A percentile compares a stretch with the other conserved stretches of the same genome.
These are phyloP conservation scores for Drechslerella stenobrocha DNA, from an alignment of 2,329 filamentous ascomycete genomes.

Conservation along the genomic window DNA sequence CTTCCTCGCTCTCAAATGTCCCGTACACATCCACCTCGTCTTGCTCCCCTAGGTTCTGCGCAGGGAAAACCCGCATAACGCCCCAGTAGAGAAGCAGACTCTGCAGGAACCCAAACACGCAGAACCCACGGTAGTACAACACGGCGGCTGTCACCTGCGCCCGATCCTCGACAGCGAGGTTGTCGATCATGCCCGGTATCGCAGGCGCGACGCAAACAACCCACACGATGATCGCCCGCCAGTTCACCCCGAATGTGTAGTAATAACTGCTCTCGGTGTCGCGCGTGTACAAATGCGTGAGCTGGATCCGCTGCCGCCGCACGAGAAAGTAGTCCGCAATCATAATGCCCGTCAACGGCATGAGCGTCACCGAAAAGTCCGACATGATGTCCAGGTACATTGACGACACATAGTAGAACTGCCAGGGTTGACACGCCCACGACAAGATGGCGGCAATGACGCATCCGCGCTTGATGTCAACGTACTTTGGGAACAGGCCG, in stretches of 20 bases:
- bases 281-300: conserved; percentile 44
- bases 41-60: conserved; percentile 37
- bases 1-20: conserved; percentile 40
- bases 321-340: conserved; percentile 43
- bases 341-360: conserved; percentile 47
- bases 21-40: conserved; percentile 45
- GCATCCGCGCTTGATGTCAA: conserved; percentile 63
- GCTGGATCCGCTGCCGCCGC: conserved; percentile 26
- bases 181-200: conserved; percentile 38
- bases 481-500: conserved; percentile 60
- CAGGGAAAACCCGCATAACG: conserved; percentile 27
- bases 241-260: conserved; percentile 36
- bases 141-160: conserved; percentile 36
- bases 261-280: conserved; percentile 37
- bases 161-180: conserved; percentile 30
- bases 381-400: conserved; percentile 46
- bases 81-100: conserved; percentile 39
- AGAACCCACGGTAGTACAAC: conserved; percentile 41
- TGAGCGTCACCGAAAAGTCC: conserved; percentile 45
- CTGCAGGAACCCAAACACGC: conserved; percentile 44
- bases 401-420: conserved; percentile 59
- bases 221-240: conserved; percentile 44
- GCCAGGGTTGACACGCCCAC: conserved; percentile 61
- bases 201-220: conserved; percentile 38
- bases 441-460: conserved; percentile 59